phyloP scores from a whole-genome alignment of 768 basidiomycete genomes.

The Bullera alba region DNA sequence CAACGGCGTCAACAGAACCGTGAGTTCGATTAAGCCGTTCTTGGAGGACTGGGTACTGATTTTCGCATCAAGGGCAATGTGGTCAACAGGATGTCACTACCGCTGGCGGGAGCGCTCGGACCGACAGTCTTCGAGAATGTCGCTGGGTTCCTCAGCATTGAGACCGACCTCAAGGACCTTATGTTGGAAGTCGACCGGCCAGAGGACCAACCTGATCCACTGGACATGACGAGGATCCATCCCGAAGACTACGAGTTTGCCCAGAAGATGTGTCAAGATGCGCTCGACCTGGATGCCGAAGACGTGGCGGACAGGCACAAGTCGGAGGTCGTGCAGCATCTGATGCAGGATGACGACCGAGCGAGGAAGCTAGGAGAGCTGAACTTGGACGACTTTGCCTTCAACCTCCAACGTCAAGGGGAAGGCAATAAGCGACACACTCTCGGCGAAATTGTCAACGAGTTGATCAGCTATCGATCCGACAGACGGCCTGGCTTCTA shows the following conservation, averaged over 20 bases:
- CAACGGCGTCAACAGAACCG: conserved; percentile 63
- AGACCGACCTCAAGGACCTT: conserved; percentile 55
- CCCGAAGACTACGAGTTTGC: conserved; percentile 97
- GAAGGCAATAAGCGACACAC: conserved; percentile 80
- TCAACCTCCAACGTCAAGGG: conserved; percentile 75
- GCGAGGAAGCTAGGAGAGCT: conserved; percentile 78
- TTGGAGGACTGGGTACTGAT: neutral
- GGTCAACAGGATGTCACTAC: conserved; percentile 78
- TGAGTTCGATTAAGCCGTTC: conserved; percentile 50
- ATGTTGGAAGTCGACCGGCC: conserved; percentile 57
- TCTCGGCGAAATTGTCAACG: conserved; percentile 77
- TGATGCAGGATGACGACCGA: conserved; percentile 75
- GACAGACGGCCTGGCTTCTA: conserved; percentile 66
- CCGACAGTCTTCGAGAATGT: conserved; percentile 88
- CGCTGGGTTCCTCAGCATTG: conserved; percentile 57
- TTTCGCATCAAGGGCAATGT: conserved; percentile 67
- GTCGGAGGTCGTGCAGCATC: conserved; percentile 74
- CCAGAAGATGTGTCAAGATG: conserved; percentile 96
- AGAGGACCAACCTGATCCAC: conserved; percentile 71
- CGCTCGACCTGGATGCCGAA: conserved; percentile 94
- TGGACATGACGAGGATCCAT: conserved; percentile 93
- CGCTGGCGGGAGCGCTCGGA: conserved; percentile 69
- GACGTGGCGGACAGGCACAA: conserved; percentile 88
- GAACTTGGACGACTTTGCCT: conserved; percentile 91
- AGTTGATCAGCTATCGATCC: conserved; percentile 70